phyloP scores from a whole-genome alignment of 2,329 filamentous ascomycete genomes.

The Apiospora rasikravindrae region DNA sequence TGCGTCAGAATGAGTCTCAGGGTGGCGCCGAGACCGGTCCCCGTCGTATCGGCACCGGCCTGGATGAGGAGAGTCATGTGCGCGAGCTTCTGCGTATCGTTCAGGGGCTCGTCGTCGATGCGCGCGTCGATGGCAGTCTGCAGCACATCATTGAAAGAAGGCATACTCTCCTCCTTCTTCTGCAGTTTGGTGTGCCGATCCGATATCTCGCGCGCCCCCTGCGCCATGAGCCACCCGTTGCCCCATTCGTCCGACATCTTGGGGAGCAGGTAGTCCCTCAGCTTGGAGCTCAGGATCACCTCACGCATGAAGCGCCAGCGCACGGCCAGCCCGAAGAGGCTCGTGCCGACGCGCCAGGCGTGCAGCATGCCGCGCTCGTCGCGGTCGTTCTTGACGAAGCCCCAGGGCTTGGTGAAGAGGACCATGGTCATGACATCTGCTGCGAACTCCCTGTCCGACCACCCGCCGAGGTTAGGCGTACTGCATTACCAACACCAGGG shows the following conservation, averaged over 20 bases:
- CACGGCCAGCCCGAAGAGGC: constrained; percentile 43
- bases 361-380: constrained; percentile 43
- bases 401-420: constrained; percentile 43
- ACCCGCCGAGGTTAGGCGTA: not conserved
- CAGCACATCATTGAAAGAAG: constrained; percentile 37
- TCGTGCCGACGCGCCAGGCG: constrained; percentile 43
- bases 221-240: constrained; percentile 44
- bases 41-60: constrained; percentile 25
- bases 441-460: constrained; percentile 41
- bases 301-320: constrained; percentile 41
- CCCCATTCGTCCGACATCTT: constrained; percentile 35
- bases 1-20: constrained; percentile 21
- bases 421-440: constrained; percentile 48
- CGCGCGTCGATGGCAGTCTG: constrained; percentile 41
- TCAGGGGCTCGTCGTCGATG: constrained; percentile 36
- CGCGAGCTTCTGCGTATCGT: constrained; percentile 36
- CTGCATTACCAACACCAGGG: no score
- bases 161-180: constrained; percentile 19
- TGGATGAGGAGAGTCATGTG: constrained; percentile 25
- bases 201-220: constrained; percentile 41
- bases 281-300: constrained; percentile 35
- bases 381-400: constrained; percentile 43
- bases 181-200: constrained; percentile 22
- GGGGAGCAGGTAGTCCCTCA: constrained; percentile 36
- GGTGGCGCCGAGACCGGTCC: constrained; percentile 21